phyloP scores from a whole-genome alignment of 2,329 filamentous ascomycete species.

The Calonectria fujianensis region DNA sequence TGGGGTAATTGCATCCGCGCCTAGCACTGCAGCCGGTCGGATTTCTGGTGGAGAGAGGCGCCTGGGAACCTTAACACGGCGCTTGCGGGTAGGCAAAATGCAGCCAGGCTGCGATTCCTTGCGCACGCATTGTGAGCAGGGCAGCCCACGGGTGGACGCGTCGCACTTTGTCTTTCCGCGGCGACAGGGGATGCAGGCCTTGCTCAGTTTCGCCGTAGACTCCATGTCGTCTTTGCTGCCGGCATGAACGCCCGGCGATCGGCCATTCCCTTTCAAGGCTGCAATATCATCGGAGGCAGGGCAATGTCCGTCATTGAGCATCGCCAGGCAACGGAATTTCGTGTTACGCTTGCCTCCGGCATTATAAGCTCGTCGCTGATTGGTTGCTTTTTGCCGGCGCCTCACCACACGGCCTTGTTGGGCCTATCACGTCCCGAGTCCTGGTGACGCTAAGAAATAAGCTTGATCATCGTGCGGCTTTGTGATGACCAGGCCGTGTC shows the following conservation, averaged over 20 bases:
- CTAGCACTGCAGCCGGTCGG: neutral
- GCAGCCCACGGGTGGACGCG: neutral
- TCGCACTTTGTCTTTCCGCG: slow-evolving; percentile 3
- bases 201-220: neutral
- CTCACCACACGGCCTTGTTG: neutral
- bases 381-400: neutral
- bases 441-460: neutral
- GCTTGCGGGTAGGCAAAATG: neutral
- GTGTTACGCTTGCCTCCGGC: neutral
- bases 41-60: neutral
- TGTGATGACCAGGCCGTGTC: neutral
- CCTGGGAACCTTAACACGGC: neutral
- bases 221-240: neutral
- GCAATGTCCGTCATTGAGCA: neutral
- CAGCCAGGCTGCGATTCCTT: neutral
- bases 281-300: neutral
- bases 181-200: slow-evolving; percentile 1
- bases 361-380: neutral
- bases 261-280: neutral
- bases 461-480: neutral
- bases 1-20: neutral
- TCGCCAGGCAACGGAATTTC: neutral
- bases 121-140: neutral
- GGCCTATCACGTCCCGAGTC: neutral
- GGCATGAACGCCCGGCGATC: neutral